Evolutionary conservation across 1,139 yeast genomes (phyloP), one percentile per base, ranked within the genome.

Genomic region (Magnusiomyces tetraspermus): DNA sequence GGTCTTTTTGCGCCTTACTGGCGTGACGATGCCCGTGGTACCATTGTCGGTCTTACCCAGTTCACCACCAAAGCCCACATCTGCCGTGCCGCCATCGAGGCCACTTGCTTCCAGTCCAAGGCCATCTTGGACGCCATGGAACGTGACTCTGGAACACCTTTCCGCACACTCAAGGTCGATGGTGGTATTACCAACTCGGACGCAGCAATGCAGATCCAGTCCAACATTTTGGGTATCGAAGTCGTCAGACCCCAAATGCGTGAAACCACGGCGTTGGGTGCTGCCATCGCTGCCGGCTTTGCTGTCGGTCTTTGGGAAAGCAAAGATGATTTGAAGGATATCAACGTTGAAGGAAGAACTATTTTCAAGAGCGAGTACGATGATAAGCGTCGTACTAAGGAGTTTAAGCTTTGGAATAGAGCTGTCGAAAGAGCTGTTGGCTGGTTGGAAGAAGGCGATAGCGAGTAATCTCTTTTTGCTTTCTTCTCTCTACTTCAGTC

Each of bases 1-100:
- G 97, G 97, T 10, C 75, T 90, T 56, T 90, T 87, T 68, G 96
- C 97, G 2, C 97, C 97, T 22, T 89, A 90, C 73, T 90, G 97
- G 97, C 88, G 87, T 64, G 79, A 94, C 21, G 88, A 87, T 51
- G 90, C 96, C 10, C 80, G 96, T 63, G 97, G 97, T 55, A 83
- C 96, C 46, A 85, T 90, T 51, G 82, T 88, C 67, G 97, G 97
- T 48, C 79, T 90, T 76, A 87, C 96, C 4, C 95, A 88, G 66
- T 88, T 81, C 71, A 85, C 96, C 37, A 78, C 85, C 19, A 82
- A 94, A 36, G 80, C 89, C 44, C 97, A 90, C 70, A 82, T 90
- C 64, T 95, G 95, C 15, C 79, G 96, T 60, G 97, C 97, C 3
- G 96, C 96, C 3, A 77, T 90, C 56, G 97, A 90, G 69, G 97